These are phyloP conservation scores for Aureobasidium sp. DNA, from an alignment of 2,329 filamentous ascomycete species.

Conservation along the genomic window DNA sequence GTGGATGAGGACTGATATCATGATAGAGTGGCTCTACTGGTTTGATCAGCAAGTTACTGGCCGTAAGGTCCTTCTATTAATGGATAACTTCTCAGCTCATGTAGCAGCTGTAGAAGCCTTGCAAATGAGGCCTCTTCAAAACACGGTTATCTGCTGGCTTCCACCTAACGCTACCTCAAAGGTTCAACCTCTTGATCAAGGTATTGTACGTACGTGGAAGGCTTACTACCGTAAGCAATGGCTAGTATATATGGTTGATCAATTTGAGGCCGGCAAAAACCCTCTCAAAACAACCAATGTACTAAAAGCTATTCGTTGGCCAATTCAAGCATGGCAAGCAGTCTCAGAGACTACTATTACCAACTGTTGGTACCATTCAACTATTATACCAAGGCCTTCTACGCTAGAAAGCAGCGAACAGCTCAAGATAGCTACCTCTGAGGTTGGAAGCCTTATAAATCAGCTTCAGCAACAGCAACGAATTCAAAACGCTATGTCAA, in stretches of 20 bases:
- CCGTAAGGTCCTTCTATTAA: slow-evolving; percentile 10
- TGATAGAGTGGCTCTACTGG: no score
- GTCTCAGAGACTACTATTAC: no score
- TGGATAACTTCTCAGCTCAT: slow-evolving; percentile 14
- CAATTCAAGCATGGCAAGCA: slow-evolving; percentile 7
- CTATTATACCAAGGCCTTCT: background rate
- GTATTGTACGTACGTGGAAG: slow-evolving; percentile 11
- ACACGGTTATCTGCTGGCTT: background rate
- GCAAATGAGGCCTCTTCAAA: background rate
- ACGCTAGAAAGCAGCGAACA: background rate
- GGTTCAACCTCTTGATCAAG: slow-evolving; percentile 6
- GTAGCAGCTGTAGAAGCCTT: background rate
- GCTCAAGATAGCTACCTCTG: background rate
- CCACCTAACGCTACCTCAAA: background rate
- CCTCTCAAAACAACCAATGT: slow-evolving; percentile 12
- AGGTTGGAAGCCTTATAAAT: background rate
- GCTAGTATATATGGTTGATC: background rate
- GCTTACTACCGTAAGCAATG: slow-evolving; percentile 7
- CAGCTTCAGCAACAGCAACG: slow-evolving; percentile 1
- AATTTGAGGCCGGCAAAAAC: background rate
- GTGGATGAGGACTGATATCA: slow-evolving; percentile 11
- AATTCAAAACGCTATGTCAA: background rate
- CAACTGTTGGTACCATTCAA: slow-evolving; percentile 4
- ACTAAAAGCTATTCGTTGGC: slow-evolving; percentile 8
- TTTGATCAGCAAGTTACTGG: no score